Evolutionary conservation across 1,139 yeast species (phyloP), one percentile per base, ranked within the genome.

Genomic region (Nakaseomyces nivariensis): DNA sequence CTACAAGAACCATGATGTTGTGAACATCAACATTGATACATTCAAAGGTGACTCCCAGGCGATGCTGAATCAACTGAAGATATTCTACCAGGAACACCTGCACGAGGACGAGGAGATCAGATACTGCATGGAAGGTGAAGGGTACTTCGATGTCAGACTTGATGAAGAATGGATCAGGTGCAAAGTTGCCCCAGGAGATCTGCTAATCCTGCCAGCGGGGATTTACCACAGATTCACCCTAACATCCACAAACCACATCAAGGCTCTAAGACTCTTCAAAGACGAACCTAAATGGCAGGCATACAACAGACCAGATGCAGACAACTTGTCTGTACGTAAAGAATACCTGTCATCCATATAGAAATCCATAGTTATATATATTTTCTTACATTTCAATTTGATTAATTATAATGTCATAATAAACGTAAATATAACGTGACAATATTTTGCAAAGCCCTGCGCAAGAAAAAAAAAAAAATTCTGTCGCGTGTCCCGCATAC

Each of bases 221-320:
- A 88, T 90, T 47, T 90, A 86, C 67, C 97, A 90, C 68, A 76
- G 97, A 31, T 90, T 90, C 68, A 88, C 97, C 1, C 73, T 90
- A 58, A 76, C 89, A 5, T 68, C 70, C 10, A 64, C 70, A 50
- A 79, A 82, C 63, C 76, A 76, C 58, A 83, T 90, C 58, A 77
- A 78, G 56, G 96, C 97, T 5, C 68, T 86, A 62, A 74, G 98
- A 56, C 72, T 92, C 58, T 92, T 92, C 72, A 82, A 88, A 68
- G 96, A 89, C 59, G 96, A 90, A 69, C 97, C 97, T 33, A 89
- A 88, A 65, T 92, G 98, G 97, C 80, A 85, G 51, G 96, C 97
- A 8, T 78, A 87, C 61, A 79, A 82, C 64, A 77, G 96, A 56
- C 80, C 83, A 0, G 72, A 65, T 5, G 73, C 65, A 7, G 77